phyloP scores from a whole-genome alignment of 2,329 filamentous ascomycete genomes.

The Colletotrichum euphorbiae region DNA sequence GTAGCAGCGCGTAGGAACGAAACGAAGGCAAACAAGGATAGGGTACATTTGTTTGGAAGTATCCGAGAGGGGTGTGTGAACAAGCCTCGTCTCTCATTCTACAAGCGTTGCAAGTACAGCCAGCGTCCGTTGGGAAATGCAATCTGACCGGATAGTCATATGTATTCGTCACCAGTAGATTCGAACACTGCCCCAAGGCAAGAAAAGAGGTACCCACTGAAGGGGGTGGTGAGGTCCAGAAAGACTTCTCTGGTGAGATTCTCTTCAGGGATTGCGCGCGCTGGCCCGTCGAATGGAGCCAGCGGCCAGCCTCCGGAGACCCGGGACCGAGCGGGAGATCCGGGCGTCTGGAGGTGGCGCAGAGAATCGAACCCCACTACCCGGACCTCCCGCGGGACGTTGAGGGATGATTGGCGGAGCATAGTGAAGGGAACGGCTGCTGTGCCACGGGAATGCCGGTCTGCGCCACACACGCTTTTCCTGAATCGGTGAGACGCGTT shows the following conservation, averaged over 20 bases:
- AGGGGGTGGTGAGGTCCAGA: background rate
- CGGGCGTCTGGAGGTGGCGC: conserved; percentile 7
- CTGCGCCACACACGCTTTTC: conserved; percentile 5
- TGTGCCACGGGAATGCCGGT: conserved; percentile 4
- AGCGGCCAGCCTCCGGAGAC: conserved; percentile 3
- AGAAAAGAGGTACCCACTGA: conserved; percentile 4
- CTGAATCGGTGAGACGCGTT: background rate
- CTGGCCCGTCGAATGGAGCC: no score
- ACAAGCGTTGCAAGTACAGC: background rate
- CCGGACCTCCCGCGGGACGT: background rate
- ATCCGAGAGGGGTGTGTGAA: conserved; percentile 3
- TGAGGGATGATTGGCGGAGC: background rate
- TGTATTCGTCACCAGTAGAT: background rate
- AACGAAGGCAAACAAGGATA: background rate
- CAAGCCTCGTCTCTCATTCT: background rate
- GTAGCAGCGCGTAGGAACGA: background rate
- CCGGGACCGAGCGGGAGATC: conserved; percentile 21
- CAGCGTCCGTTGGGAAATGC: background rate
- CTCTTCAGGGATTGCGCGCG: background rate
- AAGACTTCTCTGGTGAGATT: background rate
- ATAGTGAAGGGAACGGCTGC: no score
- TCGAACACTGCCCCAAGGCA: conserved; percentile 7
- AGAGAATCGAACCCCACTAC: conserved; percentile 2
- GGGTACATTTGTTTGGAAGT: background rate
- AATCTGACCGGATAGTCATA: background rate